Conservation (phyloP, 768 basidiomycete species). For the Ephemerocybe angulata region DNA sequence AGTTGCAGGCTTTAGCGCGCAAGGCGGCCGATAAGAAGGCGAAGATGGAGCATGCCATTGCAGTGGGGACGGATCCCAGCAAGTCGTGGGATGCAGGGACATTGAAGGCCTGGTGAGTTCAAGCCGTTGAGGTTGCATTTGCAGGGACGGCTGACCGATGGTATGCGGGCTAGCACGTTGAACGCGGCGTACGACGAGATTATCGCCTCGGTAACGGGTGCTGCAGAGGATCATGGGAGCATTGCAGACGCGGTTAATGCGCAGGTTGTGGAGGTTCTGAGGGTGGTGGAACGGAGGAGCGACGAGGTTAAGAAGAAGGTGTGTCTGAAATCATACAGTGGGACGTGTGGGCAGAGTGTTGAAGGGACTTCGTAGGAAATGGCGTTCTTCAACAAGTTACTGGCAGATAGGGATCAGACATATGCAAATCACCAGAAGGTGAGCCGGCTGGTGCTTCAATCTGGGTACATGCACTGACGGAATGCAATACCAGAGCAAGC, state of each 20-base stretch:
- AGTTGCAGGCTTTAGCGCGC: constrained; percentile 60
- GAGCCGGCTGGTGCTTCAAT: constrained; percentile 8
- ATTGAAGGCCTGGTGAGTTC: constrained; percentile 50
- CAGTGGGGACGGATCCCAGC: constrained; percentile 66
- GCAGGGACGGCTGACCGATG: constrained; percentile 4
- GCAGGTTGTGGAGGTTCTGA: constrained; percentile 64
- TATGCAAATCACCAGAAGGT: constrained; percentile 74
- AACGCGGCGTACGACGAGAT: constrained; percentile 66
- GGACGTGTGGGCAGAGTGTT: not conserved
- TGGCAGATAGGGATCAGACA: constrained; percentile 65
- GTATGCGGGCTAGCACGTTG: constrained; percentile 52
- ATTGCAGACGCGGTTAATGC: constrained; percentile 58
- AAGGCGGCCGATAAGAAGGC: constrained; percentile 71
- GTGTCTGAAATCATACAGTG: constrained; percentile 5
- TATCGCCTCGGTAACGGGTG: constrained; percentile 52
- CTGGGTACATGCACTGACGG: constrained; percentile 1
- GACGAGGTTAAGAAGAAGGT: constrained; percentile 72
- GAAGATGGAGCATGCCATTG: constrained; percentile 49
- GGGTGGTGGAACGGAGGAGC: constrained; percentile 53
- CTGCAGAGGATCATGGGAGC: constrained; percentile 66
- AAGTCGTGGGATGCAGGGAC: constrained; percentile 54
- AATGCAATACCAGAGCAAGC: constrained; percentile 42
- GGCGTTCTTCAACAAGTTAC: constrained; percentile 65
- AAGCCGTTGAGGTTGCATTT: not conserved
- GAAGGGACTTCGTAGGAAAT: constrained; percentile 46